phyloP scores from a whole-genome alignment of 2,329 filamentous ascomycete species.

The Aspergillus sp. region DNA sequence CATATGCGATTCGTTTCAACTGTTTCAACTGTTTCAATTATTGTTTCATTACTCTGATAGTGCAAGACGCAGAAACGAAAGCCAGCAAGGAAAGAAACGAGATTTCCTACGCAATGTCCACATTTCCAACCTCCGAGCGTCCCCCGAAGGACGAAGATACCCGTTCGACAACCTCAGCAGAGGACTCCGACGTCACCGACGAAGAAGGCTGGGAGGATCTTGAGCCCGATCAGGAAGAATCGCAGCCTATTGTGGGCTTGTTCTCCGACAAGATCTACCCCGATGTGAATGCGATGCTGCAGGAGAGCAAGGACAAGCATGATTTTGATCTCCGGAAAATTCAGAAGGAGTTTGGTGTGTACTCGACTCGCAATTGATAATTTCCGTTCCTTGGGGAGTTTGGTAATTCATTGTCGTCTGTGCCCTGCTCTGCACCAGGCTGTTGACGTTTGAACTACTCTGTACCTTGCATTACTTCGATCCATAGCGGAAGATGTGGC shows the following conservation, averaged over 20 bases:
- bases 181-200: conserved; percentile 41
- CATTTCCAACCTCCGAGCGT: conserved; percentile 16
- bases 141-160: conserved; percentile 17
- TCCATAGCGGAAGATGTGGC: neutral
- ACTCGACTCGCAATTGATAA: conserved; percentile 6
- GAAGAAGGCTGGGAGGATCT: conserved; percentile 53
- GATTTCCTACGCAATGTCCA: conserved; percentile 19
- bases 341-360: conserved; percentile 46
- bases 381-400: conserved; percentile 4
- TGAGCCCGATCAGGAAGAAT: conserved; percentile 54
- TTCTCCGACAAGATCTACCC: conserved; percentile 61
- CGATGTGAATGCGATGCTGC: conserved; percentile 59
- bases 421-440: conserved; percentile 3
- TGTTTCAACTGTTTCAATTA: neutral
- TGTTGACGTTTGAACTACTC: conserved; percentile 5
- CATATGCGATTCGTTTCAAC: neutral
- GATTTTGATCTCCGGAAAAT: conserved; percentile 60
- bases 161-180: conserved; percentile 30
- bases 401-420: conserved; percentile 4
- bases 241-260: conserved; percentile 59
- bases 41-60: no score
- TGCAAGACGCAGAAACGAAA: no score
- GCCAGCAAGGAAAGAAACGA: neutral
- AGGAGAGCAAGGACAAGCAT: conserved; percentile 60
- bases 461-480: neutral